Evolutionary conservation across 345 rosid genomes (phyloP).

Genomic region (Pistacia integerrima): DNA sequence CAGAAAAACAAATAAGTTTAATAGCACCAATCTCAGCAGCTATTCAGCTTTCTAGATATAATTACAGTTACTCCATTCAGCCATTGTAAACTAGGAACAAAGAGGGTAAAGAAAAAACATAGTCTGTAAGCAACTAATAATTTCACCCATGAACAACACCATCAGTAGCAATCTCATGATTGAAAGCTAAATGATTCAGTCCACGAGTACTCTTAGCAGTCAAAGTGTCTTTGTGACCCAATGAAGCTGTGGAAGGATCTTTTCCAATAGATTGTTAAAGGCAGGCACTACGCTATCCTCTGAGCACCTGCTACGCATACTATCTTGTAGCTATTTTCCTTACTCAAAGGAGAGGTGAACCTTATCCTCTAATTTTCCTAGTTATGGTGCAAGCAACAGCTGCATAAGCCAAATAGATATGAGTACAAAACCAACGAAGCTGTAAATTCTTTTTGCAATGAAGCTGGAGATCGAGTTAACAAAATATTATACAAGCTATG

Average conservation of each 20-base stretch:
- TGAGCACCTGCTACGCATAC: constrained; percentile 19
- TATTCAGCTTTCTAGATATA: not conserved
- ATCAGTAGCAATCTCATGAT: constrained; percentile 28
- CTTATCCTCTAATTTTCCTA: not conserved
- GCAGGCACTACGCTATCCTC: not conserved
- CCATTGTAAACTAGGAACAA: not conserved
- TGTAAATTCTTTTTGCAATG: not conserved
- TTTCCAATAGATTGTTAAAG: constrained; percentile 1
- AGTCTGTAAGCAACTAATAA: not conserved
- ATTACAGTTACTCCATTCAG: not conserved
- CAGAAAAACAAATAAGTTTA: not conserved
- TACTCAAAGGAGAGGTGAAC: not conserved
- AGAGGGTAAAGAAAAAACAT: not conserved
- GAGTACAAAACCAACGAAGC: not conserved
- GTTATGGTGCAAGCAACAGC: not conserved
- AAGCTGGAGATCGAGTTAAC: not conserved
- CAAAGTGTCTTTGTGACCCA: constrained; percentile 23
- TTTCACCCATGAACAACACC: constrained; percentile 20
- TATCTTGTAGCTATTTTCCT: not conserved
- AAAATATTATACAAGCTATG: not conserved
- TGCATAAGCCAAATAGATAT: not conserved
- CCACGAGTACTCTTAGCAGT: constrained; percentile 28
- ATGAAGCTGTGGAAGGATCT: constrained; percentile 28
- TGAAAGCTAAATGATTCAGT: constrained; percentile 29
- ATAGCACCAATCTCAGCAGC: not conserved